Evolutionary conservation across 495 filamentous ascomycete species (phyloP), one percentile per base, ranked within the genome.

Genomic region (Daldinia caldariorum): DNA sequence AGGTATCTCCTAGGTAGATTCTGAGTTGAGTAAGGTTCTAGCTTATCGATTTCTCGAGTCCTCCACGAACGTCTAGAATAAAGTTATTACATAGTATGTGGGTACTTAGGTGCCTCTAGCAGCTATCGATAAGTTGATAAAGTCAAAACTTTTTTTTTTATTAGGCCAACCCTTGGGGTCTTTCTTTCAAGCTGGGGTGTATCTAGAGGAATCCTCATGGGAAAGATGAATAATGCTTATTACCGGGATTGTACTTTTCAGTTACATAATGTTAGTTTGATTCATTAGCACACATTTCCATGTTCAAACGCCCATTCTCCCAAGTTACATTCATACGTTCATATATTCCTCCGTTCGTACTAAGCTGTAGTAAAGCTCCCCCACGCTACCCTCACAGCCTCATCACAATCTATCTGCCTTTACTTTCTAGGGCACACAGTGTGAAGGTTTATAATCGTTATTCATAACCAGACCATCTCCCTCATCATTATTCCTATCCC

Each of bases 141-240:
- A 43, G 39, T 43, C 7, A 1, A n/a, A 18, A 5, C 22, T 63
- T 50, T 8, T 26, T 51, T 31, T 29, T 37, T 35, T 61, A 62
- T 66, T 43, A 58, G 34, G 63, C 45, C 37, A 62, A 66, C 66
- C 68, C 68, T 71, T 71, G 68, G 62, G 66, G 3, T n/a, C 8
- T n/a, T 10, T 45, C 41, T 7, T 45, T 45, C 41, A 45, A 14
- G 41, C n/a, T 8, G 16, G 41, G 41, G 41, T 45, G 41, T 10
- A 45, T 45, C 9, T 10, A 45, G 18, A 45, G 16, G 6, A 7
- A 45, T 45, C 7, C 18, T 7, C 41, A 45, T 7, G 8, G 6
- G 10, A 45, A 9, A 26, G 20, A 53, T 32, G 29, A 29, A 22
- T 29, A 53, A 53, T 45, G 14, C 6, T 37, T 54, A 16, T 60